Percentiles rank a stretch among this genome's conserved stretches.
Evolutionary conservation across 805 yeast species (phyloP).

Genomic region (Torulaspora quercuum): DNA sequence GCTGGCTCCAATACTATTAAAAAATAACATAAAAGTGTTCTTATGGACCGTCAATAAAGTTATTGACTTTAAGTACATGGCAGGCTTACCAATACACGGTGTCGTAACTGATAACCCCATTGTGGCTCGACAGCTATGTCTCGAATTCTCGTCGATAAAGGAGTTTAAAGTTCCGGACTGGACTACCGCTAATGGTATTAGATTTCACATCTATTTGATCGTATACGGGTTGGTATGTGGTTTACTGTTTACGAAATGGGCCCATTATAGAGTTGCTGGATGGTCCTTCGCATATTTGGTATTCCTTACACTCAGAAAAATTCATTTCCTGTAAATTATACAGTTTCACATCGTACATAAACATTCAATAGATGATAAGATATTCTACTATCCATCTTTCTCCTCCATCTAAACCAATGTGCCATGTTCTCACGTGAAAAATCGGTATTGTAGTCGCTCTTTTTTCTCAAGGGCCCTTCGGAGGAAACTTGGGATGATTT

Average conservation of each 20-base stretch:
- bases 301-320: conserved; percentile 17
- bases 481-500: no score
- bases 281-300: conserved; percentile 26
- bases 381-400: background rate
- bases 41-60: conserved; percentile 53
- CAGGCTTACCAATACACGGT: conserved; percentile 33
- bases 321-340: conserved; percentile 18
- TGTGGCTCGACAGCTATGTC: conserved; percentile 19
- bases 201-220: conserved; percentile 23
- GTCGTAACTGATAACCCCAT: conserved; percentile 34
- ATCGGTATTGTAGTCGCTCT: no score
- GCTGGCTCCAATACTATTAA: conserved; percentile 33
- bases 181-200: conserved; percentile 24
- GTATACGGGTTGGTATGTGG: conserved; percentile 23
- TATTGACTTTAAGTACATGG: conserved; percentile 28
- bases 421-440: no score
- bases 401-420: no score
- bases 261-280: conserved; percentile 24
- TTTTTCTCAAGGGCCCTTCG: no score
- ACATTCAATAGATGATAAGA: background rate
- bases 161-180: conserved; percentile 20
- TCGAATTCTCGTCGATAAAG: conserved; percentile 8
- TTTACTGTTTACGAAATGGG: conserved; percentile 27
- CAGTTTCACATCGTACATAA: no score
- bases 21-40: conserved; percentile 39